These are phyloP conservation scores for Terana coerulea DNA, from an alignment of 768 basidiomycete species.

Conservation along the genomic window DNA sequence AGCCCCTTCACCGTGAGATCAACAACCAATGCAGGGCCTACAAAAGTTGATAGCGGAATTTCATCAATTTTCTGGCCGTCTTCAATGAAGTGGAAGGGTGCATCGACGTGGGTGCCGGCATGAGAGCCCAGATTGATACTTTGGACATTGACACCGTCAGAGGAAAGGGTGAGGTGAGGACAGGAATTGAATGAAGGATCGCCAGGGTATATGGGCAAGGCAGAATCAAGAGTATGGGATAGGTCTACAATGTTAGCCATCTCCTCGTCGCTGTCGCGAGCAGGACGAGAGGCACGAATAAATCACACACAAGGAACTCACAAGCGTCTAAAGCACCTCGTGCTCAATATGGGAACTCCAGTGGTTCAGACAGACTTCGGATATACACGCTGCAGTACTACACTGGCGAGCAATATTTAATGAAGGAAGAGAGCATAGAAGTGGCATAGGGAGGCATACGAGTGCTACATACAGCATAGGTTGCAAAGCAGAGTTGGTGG, in stretches of 20 bases:
- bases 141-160: conserved; percentile 49
- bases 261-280: neutral
- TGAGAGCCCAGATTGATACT: conserved; percentile 58
- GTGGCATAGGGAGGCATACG: no score
- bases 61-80: conserved; percentile 54
- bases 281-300: no score
- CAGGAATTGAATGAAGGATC: conserved; percentile 47
- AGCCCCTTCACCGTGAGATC: conserved; percentile 35
- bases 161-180: conserved; percentile 36
- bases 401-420: no score
- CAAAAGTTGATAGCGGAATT: conserved; percentile 46
- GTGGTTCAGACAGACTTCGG: no score
- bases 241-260: conserved; percentile 43
- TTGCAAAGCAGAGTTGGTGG: no score
- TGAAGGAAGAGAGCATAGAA: no score
- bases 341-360: no score
- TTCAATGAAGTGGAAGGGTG: conserved; percentile 66
- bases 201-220: conserved; percentile 49
- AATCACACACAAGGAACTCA: no score
- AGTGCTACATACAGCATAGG: no score
- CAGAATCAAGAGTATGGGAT: conserved; percentile 43
- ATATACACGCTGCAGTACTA: no score
- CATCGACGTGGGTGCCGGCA: conserved; percentile 77
- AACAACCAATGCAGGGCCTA: conserved; percentile 47
- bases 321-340: no score